Evolutionary conservation across 768 basidiomycete genomes (phyloP).

Genomic region (Termitomyces sp.): DNA sequence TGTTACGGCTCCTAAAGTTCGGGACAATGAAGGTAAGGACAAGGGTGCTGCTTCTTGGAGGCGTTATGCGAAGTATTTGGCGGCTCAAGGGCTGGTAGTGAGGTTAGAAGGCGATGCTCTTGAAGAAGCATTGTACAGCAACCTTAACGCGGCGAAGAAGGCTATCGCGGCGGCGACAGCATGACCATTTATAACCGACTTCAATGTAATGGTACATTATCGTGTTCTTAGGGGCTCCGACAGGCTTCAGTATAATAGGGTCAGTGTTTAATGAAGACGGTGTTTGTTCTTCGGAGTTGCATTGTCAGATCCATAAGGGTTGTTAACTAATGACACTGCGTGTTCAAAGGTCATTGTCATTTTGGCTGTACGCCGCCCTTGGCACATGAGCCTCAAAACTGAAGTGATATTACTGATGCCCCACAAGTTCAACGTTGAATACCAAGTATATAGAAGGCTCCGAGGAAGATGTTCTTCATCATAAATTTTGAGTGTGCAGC

Average conservation of each 20-base stretch:
- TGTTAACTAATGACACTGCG: not conserved
- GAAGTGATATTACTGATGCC: not conserved
- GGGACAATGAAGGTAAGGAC: constrained; percentile 18
- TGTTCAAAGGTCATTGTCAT: not conserved
- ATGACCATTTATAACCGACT: not conserved
- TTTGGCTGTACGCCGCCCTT: not conserved
- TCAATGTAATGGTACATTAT: not conserved
- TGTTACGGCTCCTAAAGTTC: not conserved
- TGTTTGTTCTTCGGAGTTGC: not conserved
- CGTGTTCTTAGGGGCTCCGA: not conserved
- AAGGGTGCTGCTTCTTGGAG: constrained; percentile 54
- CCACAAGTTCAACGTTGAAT: not conserved
- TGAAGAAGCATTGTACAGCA: constrained; percentile 36
- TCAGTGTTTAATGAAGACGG: not conserved
- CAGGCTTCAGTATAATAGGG: not conserved
- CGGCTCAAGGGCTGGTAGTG: constrained; percentile 47
- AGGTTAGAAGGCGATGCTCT: constrained; percentile 38
- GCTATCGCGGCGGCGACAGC: not conserved
- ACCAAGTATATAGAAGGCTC: not conserved
- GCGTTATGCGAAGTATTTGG: constrained; percentile 54
- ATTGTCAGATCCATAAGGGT: not conserved
- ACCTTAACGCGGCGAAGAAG: constrained; percentile 20
- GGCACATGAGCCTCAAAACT: not conserved
- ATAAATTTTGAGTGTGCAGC: not conserved
- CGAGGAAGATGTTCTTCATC: not conserved